Base-by-base conservation (phyloP, 306 rosid species). In the Chamaecrista fasciculata region DNA sequence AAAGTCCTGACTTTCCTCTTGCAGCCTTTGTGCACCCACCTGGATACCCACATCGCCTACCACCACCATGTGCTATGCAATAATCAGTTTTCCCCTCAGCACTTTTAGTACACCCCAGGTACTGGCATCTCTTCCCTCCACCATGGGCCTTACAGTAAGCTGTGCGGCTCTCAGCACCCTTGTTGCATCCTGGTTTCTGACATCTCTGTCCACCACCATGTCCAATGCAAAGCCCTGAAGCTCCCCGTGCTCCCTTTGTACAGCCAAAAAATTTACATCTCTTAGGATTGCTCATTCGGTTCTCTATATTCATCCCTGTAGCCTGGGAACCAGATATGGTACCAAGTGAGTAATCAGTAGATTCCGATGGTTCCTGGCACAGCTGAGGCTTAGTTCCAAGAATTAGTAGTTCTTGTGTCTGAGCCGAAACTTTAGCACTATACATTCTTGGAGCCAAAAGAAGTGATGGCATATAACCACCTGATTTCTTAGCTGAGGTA, bases 161-260 rank as follows among this genome's bases (percentile, higher is more conserved):
- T 37, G 97, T 91, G 62, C 99, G 90, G 73, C 99, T 89, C 80
- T 94, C 99, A 15, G 99, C 86, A 62, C 99, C 99, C 81, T 91
- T 94, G 86, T 87, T 89, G 86, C 99, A 94, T 48, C 97, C 97
- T 6, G 87, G 95, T 82, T 91, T 94, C 73, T 87, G 95, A 78
- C 99, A 94, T 84, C 99, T 94, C 75, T 91, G 97, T 52, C 99
- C 99, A 62, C 99, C 99, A 42, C 99, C 99, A 70, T 94, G 99
- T 52, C 97, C 97, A 72, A 94, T 94, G 77, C 99, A 94, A 69
- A 94, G 96, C 63, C 99, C 99, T 6, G 99, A 76, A 67, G 88
- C 93, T 62, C 93, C 93, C 29, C 93, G 77, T 26, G 93, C 93
- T 16, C 93, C 93, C 76, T 85, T 87, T 24, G 70, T 43, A 21